phyloP scores from a whole-genome alignment of 805 yeast genomes.

The Starmerella gropengiesseri region DNA sequence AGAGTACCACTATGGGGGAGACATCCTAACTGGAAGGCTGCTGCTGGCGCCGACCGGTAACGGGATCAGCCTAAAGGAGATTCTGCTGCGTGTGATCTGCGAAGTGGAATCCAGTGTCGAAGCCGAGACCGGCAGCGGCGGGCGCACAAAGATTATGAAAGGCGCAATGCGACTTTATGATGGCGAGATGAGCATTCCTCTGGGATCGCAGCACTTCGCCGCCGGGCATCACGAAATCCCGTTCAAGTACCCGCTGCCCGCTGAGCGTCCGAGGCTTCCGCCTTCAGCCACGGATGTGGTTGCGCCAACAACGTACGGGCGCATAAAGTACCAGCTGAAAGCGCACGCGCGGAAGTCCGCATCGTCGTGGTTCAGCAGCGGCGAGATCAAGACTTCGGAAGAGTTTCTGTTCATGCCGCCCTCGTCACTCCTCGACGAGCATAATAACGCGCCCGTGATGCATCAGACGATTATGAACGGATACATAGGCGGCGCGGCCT shows the following conservation, averaged over 20 bases:
- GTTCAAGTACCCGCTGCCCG: slow-evolving; percentile 9
- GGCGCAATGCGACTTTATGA: slow-evolving; percentile 9
- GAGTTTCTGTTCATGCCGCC: slow-evolving; percentile 13
- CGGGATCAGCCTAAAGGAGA: slow-evolving; percentile 9
- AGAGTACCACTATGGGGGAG: slow-evolving; percentile 14
- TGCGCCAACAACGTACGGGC: slow-evolving; percentile 6
- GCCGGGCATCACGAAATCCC: slow-evolving; percentile 12
- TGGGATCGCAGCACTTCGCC: not conserved
- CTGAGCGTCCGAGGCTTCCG: slow-evolving; percentile 7
- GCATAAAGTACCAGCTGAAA: slow-evolving; percentile 6
- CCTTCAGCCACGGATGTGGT: slow-evolving; percentile 9
- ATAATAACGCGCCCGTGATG: not conserved
- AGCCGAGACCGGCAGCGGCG: not conserved
- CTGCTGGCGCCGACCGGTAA: slow-evolving; percentile 8
- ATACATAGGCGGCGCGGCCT: slow-evolving; percentile 1
- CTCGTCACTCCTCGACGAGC: not conserved
- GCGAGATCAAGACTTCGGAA: slow-evolving; percentile 6
- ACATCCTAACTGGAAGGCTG: slow-evolving; percentile 15
- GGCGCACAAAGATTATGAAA: not conserved
- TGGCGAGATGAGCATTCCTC: not conserved
- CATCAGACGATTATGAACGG: slow-evolving; percentile 4
- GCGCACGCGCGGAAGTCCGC: slow-evolving; percentile 7
- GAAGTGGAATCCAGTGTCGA: slow-evolving; percentile 12
- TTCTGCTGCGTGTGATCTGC: slow-evolving; percentile 14
- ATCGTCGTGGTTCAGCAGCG: slow-evolving; percentile 10